Evolutionary conservation across 495 filamentous ascomycete genomes (phyloP), one percentile per base, ranked within the genome.

Genomic region (Penicillium nucicola): DNA sequence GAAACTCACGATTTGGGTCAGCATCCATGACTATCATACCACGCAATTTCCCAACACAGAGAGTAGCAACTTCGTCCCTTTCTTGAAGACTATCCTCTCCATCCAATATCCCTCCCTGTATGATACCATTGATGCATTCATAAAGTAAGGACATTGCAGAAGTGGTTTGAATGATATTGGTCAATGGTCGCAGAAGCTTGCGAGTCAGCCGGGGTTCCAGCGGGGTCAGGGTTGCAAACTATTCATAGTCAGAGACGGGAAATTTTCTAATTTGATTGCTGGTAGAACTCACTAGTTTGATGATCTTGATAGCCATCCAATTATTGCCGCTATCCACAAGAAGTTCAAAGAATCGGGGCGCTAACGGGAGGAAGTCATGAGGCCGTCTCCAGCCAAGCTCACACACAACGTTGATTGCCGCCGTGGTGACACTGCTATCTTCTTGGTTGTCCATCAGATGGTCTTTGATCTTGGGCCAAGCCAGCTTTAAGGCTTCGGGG

Each of bases 251-350:
- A 42, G 13, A 28, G 4, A 47, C 67, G 35, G 68, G 56, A 41
- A 48, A 19, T 11, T 6, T 9, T 11, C 18, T 17, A 30, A 22
- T 1, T 18, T 9, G 4, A 42, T 31, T 8, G 11, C 1, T 11
- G 3, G 11, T 14, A 38, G 20, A 14, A 70, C 84, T 51, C 61
- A 93, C 91, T 42, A 98, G 80, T 66, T 98, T 98, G 62, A 98
- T 98, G 46, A 97, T 82, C 60, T 98, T 98, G 62, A 98, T 97
- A 28, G 90, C 92, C 92, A 98, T 97, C 93, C 93, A 98, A 70
- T 98, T 98, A 65, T 98, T 97, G 5, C 86, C 88, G 25, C 89
- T 82, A 43, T 92, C 87, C n/a, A 96, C 91, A 9, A 98, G 74
- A 10, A 98, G 74, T 45, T 95, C 89, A 55, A 97, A 98, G 28